A percentile compares a stretch with the other conserved stretches of the same genome.
These are phyloP conservation scores for Populus nigra DNA, from an alignment of 345 rosid genomes.

Conservation along the genomic window DNA sequence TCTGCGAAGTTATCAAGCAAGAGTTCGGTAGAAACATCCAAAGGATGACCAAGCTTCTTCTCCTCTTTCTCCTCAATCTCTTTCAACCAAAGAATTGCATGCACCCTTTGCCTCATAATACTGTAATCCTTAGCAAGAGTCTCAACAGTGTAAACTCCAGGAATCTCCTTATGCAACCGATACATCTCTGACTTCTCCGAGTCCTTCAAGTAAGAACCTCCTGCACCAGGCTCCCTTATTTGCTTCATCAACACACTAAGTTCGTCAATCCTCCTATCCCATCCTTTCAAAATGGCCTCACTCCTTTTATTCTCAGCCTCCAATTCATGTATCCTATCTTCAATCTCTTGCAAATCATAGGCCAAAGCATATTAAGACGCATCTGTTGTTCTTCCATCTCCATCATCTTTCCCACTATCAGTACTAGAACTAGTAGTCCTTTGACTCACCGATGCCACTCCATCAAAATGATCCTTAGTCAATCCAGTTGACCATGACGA, in stretches of 20 bases:
- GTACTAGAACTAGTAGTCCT: conserved; percentile 17
- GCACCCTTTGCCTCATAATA: conserved; percentile 95
- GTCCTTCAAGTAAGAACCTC: conserved; percentile 87
- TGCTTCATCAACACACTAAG: conserved; percentile 61
- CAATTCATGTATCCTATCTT: conserved; percentile 45
- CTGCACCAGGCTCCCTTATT: conserved; percentile 80
- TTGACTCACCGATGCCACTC: conserved; percentile 43
- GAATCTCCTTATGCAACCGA: conserved; percentile 76
- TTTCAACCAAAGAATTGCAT: conserved; percentile 92
- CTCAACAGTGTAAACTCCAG: conserved; percentile 73
- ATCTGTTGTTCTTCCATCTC: background rate
- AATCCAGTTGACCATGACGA: conserved; percentile 91
- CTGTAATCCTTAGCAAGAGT: conserved; percentile 87
- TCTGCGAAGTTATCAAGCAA: conserved; percentile 87
- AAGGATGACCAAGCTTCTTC: conserved; percentile 75
- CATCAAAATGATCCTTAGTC: conserved; percentile 90
- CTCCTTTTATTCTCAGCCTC: conserved; percentile 44
- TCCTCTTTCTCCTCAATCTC: conserved; percentile 89
- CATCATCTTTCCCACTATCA: conserved; percentile 22
- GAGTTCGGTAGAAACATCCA: conserved; percentile 84
- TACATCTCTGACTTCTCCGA: conserved; percentile 98
- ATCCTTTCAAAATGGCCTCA: conserved; percentile 52
- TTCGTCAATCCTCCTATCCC: conserved; percentile 55
- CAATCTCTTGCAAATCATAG: conserved; percentile 48
- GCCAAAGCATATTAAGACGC: conserved; percentile 25